phyloP scores from a whole-genome alignment of 352 stramenopile genomes.

The Aphanomyces stellatus region DNA sequence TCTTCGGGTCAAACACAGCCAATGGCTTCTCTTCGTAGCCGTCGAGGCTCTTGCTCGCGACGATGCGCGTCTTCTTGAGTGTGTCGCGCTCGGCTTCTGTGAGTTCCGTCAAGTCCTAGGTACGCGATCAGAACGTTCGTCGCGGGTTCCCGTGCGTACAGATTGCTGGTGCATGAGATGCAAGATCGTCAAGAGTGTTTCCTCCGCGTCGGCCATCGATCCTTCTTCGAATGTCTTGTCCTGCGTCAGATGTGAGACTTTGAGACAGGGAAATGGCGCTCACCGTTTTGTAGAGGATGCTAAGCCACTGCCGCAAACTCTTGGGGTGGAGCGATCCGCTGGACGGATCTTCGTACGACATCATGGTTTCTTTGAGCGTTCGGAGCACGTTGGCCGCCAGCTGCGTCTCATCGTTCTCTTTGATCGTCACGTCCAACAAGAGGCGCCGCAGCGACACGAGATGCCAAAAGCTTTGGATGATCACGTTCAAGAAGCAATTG shows the following conservation, averaged over 20 bases:
- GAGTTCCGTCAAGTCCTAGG: constrained; percentile 49
- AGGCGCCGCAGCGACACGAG: constrained; percentile 81
- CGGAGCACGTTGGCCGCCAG: constrained; percentile 71
- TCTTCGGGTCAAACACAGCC: constrained; percentile 77
- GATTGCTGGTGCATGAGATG: constrained; percentile 85
- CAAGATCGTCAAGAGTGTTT: constrained; percentile 71
- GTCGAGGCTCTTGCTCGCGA: constrained; percentile 60
- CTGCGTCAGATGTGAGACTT: not conserved
- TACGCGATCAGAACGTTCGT: too few species aligned
- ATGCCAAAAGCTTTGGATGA: constrained; percentile 89
- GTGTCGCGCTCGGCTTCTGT: constrained; percentile 65
- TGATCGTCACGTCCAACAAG: constrained; percentile 79
- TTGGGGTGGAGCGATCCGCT: constrained; percentile 68
- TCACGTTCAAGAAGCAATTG: constrained; percentile 87
- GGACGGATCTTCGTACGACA: constrained; percentile 74
- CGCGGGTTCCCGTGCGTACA: constrained; percentile 5
- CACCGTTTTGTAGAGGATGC: constrained; percentile 58
- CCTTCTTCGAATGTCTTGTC: constrained; percentile 83
- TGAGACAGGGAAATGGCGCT: not conserved
- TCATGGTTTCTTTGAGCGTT: constrained; percentile 72
- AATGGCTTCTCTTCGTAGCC: constrained; percentile 48
- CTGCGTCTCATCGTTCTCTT: constrained; percentile 33
- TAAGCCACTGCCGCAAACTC: constrained; percentile 73
- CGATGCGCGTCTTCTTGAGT: constrained; percentile 58
- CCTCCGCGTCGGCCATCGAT: constrained; percentile 82